Base-by-base conservation (phyloP, 1,284 basidiomycete species). In the Sanghuangporus weigelae region DNA sequence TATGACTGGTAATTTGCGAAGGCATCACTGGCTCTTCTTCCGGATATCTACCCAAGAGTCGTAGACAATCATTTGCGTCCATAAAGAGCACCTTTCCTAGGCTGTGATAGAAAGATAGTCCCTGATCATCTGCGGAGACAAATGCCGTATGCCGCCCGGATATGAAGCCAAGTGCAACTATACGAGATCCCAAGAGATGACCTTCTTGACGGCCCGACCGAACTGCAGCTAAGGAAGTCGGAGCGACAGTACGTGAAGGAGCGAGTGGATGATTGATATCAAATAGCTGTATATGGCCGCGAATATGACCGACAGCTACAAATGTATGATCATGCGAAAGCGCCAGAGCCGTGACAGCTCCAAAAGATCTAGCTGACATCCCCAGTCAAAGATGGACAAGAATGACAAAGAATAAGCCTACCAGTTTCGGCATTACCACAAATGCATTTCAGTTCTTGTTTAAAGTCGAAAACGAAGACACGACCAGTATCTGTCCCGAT, bases 31-130 rank as follows among this genome's bases (percentile, higher is more conserved):
- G 58, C 39, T 76, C 78, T 42, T 85, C 83, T 19, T 85, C 81
- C 7, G 92, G 90, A 73, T 98, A 98, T 70, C 90, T 91, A 0
- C 97, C 97, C 4, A 98, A 82, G 66, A 99, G 93, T 14, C 97
- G 87, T 42, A 99, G 84, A 11, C 94, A 95, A 73, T 99, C 97
- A 49, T 92, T 90, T 8, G 95, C 96, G 61, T 97, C 95, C 14
- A 99, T 91, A 66, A 98, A 98, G 19, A 99, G 81, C 7, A 99
- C 90, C 71, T 94, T 96, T 19, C 97, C 96, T 2, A 99, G 79
- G 60, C 91, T 93, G 75, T 98, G 96, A 74, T 95, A 98, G 76
- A 99, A 99, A 0, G 94, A 92, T 3, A 98, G 81, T 0, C 97
- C 97, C 66, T 85, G 79, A 65, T 96, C 92, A 73, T 99, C 97